Percentiles rank a stretch among this genome's conserved stretches.
Evolutionary conservation across 1,139 yeast genomes (phyloP).

Genomic region (Taphrina betulina): DNA sequence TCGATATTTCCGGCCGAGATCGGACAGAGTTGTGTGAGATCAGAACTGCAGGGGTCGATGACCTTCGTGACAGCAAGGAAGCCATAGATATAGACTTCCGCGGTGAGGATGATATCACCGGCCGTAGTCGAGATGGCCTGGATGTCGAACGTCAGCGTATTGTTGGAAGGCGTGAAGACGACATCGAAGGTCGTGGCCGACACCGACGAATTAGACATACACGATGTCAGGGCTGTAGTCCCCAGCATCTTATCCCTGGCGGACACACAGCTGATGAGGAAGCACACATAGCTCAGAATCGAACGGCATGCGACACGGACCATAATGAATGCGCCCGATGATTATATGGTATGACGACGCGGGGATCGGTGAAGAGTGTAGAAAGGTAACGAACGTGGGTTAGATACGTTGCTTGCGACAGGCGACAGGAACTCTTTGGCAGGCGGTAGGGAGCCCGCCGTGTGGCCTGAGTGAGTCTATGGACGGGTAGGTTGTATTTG

Average conservation of each 20-base stretch:
- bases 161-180: constrained; percentile 62
- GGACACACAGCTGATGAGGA: background rate
- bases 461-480: too few species aligned
- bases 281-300: background rate
- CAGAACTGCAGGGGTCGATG: constrained; percentile 62
- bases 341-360: too few species aligned
- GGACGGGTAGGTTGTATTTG: too few species aligned
- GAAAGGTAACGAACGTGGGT: too few species aligned
- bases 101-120: constrained; percentile 67
- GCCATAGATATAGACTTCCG: constrained; percentile 81
- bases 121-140: constrained; percentile 78
- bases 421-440: too few species aligned
- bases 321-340: too few species aligned
- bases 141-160: constrained; percentile 63
- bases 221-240: constrained; percentile 68
- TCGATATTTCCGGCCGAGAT: constrained; percentile 83
- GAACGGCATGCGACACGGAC: too few species aligned
- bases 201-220: constrained; percentile 87
- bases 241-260: constrained; percentile 29
- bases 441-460: too few species aligned
- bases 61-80: constrained; percentile 58
- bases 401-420: too few species aligned
- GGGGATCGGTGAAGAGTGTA: too few species aligned
- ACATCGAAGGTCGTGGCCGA: constrained; percentile 87
- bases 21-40: constrained; percentile 68